Evolutionary conservation across 1,284 basidiomycete species (phyloP).

Genomic region (Cryptococcus sp.): DNA sequence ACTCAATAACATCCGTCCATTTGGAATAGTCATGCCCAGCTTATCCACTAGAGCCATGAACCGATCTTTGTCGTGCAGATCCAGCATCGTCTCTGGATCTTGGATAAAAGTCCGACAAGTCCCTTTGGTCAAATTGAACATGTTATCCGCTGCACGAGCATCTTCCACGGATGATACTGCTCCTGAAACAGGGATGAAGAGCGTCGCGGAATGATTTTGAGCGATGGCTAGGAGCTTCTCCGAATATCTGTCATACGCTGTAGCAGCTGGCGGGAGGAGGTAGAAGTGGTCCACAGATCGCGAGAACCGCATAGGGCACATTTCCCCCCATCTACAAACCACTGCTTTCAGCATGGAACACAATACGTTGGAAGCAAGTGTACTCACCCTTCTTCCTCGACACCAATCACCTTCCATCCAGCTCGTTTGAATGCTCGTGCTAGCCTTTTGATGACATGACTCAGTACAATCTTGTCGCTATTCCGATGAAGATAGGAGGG

Average conservation of each 20-base stretch:
- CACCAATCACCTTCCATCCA: conserved; percentile 54
- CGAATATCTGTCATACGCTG: conserved; percentile 38
- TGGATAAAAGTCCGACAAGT: conserved; percentile 50
- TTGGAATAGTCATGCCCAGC: conserved; percentile 37
- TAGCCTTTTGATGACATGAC: conserved; percentile 23
- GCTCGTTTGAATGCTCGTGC: conserved; percentile 52
- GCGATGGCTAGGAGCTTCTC: conserved; percentile 42
- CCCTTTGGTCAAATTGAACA: conserved; percentile 37
- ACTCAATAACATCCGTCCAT: conserved; percentile 42
- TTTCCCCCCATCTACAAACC: conserved; percentile 45
- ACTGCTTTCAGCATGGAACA: not conserved
- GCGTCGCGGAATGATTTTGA: conserved; percentile 37
- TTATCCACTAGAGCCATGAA: conserved; percentile 47
- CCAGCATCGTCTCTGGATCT: conserved; percentile 49
- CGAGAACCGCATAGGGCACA: conserved; percentile 52
- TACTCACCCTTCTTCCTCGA: conserved; percentile 49
- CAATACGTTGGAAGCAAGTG: not conserved
- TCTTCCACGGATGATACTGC: conserved; percentile 53
- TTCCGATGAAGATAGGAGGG: not conserved
- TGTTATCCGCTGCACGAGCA: conserved; percentile 45
- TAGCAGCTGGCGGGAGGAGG: conserved; percentile 36
- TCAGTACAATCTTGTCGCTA: too few species aligned
- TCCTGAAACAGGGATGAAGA: conserved; percentile 54
- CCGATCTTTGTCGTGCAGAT: conserved; percentile 54
- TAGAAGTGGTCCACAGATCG: conserved; percentile 39